phyloP scores from a whole-genome alignment of 169 alveolate genomes.

The Babesia bovis region DNA sequence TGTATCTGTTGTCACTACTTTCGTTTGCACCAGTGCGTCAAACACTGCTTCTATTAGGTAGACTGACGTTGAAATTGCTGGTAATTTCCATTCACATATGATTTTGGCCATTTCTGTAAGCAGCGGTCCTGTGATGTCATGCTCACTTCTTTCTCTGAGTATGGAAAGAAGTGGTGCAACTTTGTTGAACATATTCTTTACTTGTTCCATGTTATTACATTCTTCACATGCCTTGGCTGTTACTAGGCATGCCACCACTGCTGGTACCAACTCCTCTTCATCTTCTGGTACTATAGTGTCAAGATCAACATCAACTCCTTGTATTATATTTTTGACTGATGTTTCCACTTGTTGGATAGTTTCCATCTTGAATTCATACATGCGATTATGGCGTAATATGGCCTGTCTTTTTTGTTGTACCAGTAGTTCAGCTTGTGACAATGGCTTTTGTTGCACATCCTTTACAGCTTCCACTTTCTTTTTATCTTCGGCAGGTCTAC shows the following conservation, averaged over 20 bases:
- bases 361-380: conserved; percentile 41
- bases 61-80: conserved; percentile 48
- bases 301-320: conserved; percentile 22
- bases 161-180: conserved; percentile 29
- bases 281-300: conserved; percentile 21
- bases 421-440: conserved; percentile 12
- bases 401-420: conserved; percentile 40
- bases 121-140: conserved; percentile 7
- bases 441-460: not conserved
- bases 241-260: conserved; percentile 56
- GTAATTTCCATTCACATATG: conserved; percentile 53
- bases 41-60: conserved; percentile 66
- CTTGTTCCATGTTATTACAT: conserved; percentile 28
- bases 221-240: conserved; percentile 51
- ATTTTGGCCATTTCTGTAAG: conserved; percentile 61
- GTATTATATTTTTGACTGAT: conserved; percentile 19
- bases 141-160: conserved; percentile 33
- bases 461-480: conserved; percentile 28
- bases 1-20: conserved; percentile 17
- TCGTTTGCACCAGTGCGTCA: conserved; percentile 48
- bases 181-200: conserved; percentile 9
- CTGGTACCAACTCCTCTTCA: conserved; percentile 55
- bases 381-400: conserved; percentile 44
- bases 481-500: conserved; percentile 3
- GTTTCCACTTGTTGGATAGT: conserved; percentile 23